Evolutionary conservation across 2,329 filamentous ascomycete genomes (phyloP), one percentile per base, ranked within the genome.

Genomic region (Ceratocystis colombiana): DNA sequence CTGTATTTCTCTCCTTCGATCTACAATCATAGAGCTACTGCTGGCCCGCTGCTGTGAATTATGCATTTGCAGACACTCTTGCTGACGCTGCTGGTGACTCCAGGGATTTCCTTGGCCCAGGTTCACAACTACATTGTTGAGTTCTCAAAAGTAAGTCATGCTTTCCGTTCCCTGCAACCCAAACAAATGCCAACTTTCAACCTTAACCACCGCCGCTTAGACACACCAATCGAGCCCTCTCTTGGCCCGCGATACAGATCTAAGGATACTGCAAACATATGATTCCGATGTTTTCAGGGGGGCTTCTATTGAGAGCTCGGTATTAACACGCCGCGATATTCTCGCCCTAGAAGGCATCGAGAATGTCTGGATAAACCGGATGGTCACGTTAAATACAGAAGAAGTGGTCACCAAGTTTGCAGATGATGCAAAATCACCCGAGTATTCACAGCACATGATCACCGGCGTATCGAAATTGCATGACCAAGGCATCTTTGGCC

Each of bases 231-330:
- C 57, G 7, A 65, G 22, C 20, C 44, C 37, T 17, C 55, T 65
- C 1, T 2, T 15, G 17, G 44, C 37, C 12, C 64, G 64, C 2
- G 28, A 50, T 44, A 20, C 28, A 2, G 30, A 20, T 25, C 17
- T 65, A 12, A 61, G 55, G 15, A 45, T 65, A 5, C 33, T 46
- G 10, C 55, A 55, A 37, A 65, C 64, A 48, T 65, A 48, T 68
- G 80, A 76, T 70, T 75, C 77, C 69, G 64, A 65, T 33, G 74
- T 83, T 25, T 84, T 84, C 76, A 80, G 79, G 70, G 81, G 81
- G 62, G 77, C 77, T 1, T 82, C 81, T 1, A 77, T 84, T 68
- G 77, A 80, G 70, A 77, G 83, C 71, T 73, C 79, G 64, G 75
- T 82, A 65, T 61, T 76, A 48, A 72, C 76, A 20, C 76, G 74